Evolutionary conservation across 2,329 filamentous ascomycete genomes (phyloP).

Genomic region (Furcasterigmium sp.): DNA sequence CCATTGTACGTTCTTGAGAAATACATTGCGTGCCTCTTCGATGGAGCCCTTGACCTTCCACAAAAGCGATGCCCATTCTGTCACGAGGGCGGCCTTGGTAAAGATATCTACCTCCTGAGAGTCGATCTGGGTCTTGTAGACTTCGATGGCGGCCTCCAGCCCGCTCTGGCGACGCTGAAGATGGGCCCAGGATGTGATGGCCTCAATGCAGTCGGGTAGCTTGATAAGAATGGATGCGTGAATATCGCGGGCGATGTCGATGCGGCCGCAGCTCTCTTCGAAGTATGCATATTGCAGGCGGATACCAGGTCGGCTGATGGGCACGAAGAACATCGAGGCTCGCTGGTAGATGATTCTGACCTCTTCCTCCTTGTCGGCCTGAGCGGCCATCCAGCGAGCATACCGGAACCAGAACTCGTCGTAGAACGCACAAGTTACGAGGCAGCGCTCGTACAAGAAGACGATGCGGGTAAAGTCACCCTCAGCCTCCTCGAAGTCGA

Average conservation of each 20-base stretch:
- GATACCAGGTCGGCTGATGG: constrained; percentile 77
- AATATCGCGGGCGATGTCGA: constrained; percentile 77
- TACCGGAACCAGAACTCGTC: constrained; percentile 99
- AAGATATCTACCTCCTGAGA: constrained; percentile 65
- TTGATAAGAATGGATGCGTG: constrained; percentile 73
- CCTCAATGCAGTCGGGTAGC: constrained; percentile 79
- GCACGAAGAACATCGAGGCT: constrained; percentile 79
- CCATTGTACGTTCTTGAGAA: constrained; percentile 74
- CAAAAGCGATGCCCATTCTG: constrained; percentile 79
- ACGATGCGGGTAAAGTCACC: constrained; percentile 69
- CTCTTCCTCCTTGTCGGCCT: constrained; percentile 79
- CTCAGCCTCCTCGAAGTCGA: constrained; percentile 90
- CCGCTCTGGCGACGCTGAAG: constrained; percentile 78
- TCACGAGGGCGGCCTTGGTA: constrained; percentile 80
- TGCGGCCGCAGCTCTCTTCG: constrained; percentile 76
- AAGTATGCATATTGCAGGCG: constrained; percentile 91
- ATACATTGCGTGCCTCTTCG: constrained; percentile 78
- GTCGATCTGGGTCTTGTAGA: constrained; percentile 78
- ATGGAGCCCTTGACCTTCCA: constrained; percentile 83
- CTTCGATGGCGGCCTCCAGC: constrained; percentile 75
- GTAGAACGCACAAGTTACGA: constrained; percentile 90
- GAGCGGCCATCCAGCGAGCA: constrained; percentile 84
- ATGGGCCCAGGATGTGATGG: constrained; percentile 83
- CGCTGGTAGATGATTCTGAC: constrained; percentile 88
- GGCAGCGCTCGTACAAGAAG: constrained; percentile 88